phyloP scores from a whole-genome alignment of 345 rosid genomes.

The Odontarrhena argentea region DNA sequence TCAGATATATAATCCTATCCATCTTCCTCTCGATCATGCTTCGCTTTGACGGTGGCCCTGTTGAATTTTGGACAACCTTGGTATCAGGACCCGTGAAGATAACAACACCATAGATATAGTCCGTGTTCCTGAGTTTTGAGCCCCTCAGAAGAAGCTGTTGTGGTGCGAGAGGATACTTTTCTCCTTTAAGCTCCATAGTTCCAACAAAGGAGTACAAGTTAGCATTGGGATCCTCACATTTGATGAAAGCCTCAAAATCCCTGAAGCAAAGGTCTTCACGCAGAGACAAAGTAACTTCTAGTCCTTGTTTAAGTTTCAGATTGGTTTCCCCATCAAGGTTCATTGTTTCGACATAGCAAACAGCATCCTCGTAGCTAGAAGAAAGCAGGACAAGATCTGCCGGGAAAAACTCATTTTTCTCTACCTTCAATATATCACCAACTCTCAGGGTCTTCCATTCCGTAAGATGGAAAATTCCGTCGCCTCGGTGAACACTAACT shows the following conservation, averaged over 20 bases:
- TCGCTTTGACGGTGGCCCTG: constrained; percentile 91
- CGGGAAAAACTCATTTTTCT: constrained; percentile 85
- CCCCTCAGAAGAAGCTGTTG: constrained; percentile 96
- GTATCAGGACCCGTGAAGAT: constrained; percentile 94
- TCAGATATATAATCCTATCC: constrained; percentile 73
- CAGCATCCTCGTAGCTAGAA: constrained; percentile 80
- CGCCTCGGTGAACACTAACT: constrained; percentile 58
- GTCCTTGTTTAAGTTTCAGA: constrained; percentile 84
- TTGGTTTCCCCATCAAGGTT: constrained; percentile 98
- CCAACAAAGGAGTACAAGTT: constrained; percentile 84
- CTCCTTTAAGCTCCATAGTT: constrained; percentile 63
- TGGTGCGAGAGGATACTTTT: constrained; percentile 68
- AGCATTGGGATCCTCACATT: constrained; percentile 98
- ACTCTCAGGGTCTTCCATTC: constrained; percentile 85
- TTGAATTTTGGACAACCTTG: constrained; percentile 88
- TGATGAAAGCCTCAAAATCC: constrained; percentile 68
- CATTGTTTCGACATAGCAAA: constrained; percentile 97
- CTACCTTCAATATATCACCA: constrained; percentile 83
- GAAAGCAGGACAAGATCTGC: constrained; percentile 86
- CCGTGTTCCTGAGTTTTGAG: constrained; percentile 90
- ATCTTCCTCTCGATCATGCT: constrained; percentile 85
- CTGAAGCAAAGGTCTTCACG: constrained; percentile 54
- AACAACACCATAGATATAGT: constrained; percentile 74
- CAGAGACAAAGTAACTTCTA: constrained; percentile 63
- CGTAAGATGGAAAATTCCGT: constrained; percentile 52